Percentiles rank a stretch among this genome's conserved stretches.
Conservation (phyloP, 768 basidiomycete genomes). For the Termitomyces sp. region DNA sequence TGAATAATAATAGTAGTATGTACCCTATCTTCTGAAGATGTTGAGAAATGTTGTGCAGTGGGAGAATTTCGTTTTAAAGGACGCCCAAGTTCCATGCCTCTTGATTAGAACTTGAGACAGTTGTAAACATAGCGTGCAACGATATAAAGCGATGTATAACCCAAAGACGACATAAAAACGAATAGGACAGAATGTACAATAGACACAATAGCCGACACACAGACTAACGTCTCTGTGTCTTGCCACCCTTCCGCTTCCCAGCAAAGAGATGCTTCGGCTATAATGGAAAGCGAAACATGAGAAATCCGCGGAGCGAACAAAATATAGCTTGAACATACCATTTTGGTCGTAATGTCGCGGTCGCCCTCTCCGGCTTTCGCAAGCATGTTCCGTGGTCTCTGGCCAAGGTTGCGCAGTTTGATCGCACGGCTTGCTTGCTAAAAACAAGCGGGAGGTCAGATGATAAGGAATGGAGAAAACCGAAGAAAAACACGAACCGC, state of each 20-base stretch:
- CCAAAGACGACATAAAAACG: neutral
- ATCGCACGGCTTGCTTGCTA: conserved; percentile 80
- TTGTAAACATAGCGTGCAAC: neutral
- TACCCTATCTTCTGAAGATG: too few species aligned
- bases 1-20: too few species aligned
- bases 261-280: conserved; percentile 86
- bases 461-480: neutral
- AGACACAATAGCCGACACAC: neutral
- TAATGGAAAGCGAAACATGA: conserved; percentile 9
- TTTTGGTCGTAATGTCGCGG: conserved; percentile 76
- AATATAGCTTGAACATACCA: conserved; percentile 45
- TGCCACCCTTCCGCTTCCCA: conserved; percentile 82
- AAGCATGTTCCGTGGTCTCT: conserved; percentile 80
- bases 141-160: neutral
- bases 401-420: conserved; percentile 81
- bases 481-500: conserved; percentile 41
- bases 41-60: neutral
- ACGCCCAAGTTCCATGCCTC: neutral
- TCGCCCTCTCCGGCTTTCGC: conserved; percentile 92
- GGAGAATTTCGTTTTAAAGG: neutral
- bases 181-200: conserved; percentile 12
- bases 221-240: conserved; percentile 69
- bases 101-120: neutral
- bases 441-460: conserved; percentile 7
- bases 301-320: conserved; percentile 2